Evolutionary conservation across 208 protist genomes (phyloP), one percentile per base, ranked within the genome.

Genomic region (Leptomonas seymouri): DNA sequence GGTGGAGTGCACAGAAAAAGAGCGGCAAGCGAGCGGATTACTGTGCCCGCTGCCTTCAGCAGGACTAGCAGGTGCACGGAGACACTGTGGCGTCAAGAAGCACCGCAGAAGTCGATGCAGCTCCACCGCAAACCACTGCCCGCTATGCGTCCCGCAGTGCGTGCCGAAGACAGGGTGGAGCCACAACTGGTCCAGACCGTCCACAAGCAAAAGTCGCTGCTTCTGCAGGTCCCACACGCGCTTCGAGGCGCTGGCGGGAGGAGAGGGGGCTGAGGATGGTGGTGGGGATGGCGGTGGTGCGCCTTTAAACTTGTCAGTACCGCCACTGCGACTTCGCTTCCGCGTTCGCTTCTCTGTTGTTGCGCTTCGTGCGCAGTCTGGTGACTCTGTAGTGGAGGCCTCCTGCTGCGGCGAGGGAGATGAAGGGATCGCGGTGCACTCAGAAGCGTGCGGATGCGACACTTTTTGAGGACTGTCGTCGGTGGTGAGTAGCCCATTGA

Each of bases 61-160:
- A 16, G 14, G 49, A 14, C 6, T 28, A 31, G 30, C 15, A 27
- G 15, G 45, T 30, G 41, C 41, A 4, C 12, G 5, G 41, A 15
- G n/a, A 14, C 34, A 50, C 49, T 60, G 55, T 23, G 69, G 65
- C 0, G 58, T 23, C 49, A 82, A 42, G 25, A 76, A 80, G 20
- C 54, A 39, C 18, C 82, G 82, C 36, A 87, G 36, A 1, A 64
- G 72, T 0, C 82, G 67, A 18, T 78, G 76, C 28, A 87, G 69
- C 67, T 87, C 78, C 18, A 30, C 55, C 18, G 80, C 56, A 34
- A 76, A 87, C 71, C 65, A 80, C 50, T 78, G 78, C 14, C 50
- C 54, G 1, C 70, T 34, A 68, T 87, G 78, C 11, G 80, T 71
- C 18, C 54, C 67, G 54, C 63, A 44, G 71, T 74, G 68, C 30